These are phyloP conservation scores for Typha latifolia DNA, from an alignment of 176 grass and related monocot species.

Conservation along the genomic window DNA sequence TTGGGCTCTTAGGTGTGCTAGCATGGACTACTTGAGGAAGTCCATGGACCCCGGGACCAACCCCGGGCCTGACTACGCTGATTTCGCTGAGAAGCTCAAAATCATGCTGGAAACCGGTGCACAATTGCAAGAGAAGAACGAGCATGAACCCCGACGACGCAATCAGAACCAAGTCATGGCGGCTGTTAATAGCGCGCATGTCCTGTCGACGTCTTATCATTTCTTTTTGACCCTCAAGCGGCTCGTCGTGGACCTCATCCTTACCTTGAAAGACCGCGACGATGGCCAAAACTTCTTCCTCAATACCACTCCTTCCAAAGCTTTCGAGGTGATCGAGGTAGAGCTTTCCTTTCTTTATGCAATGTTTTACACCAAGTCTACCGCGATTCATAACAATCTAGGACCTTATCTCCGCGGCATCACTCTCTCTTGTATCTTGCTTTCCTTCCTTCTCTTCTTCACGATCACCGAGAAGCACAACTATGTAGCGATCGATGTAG, in stretches of 20 bases:
- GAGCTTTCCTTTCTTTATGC: constrained; percentile 65
- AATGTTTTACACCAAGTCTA: constrained; percentile 59
- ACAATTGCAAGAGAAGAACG: neutral
- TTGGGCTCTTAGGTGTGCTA: constrained; percentile 34
- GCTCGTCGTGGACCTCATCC: constrained; percentile 3
- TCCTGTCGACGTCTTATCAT: neutral
- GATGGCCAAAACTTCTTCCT: constrained; percentile 21
- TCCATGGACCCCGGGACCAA: constrained; percentile 17
- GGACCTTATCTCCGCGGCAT: constrained; percentile 29
- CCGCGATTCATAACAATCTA: neutral
- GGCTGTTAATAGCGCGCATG: neutral
- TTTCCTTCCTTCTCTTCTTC: constrained; percentile 22
- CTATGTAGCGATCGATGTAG: constrained; percentile 14
- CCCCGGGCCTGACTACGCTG: no score
- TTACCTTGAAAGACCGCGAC: constrained; percentile 10
- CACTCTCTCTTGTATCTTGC: constrained; percentile 21
- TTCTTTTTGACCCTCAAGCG: neutral
- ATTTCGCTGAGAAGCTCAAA: neutral
- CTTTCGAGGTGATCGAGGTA: constrained; percentile 36
- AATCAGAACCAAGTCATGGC: no score
- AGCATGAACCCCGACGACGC: no score
- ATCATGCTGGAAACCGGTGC: neutral
- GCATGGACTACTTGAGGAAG: constrained; percentile 16
- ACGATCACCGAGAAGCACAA: constrained; percentile 13
- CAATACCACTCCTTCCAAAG: neutral